A percentile compares a stretch with the other conserved stretches of the same genome.
phyloP scores from a whole-genome alignment of 2,329 filamentous ascomycete genomes.

The Trichoderma atroviride region DNA sequence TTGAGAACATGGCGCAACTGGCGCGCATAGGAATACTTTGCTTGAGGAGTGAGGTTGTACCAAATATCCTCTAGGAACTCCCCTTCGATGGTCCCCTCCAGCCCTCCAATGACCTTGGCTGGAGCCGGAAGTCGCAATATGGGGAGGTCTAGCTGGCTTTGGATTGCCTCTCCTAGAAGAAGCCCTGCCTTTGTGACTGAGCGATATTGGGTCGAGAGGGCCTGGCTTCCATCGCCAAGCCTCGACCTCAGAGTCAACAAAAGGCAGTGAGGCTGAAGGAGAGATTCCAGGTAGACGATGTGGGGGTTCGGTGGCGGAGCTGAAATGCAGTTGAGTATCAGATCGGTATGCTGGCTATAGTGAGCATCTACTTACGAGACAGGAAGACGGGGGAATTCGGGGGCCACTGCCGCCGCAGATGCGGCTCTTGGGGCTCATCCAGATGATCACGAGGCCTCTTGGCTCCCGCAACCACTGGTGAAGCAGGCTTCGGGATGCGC shows the following conservation, averaged over 20 bases:
- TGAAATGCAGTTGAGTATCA: conserved; percentile 15
- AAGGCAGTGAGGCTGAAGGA: conserved; percentile 28
- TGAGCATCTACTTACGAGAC: background rate
- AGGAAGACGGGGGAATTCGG: background rate
- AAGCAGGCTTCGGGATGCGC: background rate
- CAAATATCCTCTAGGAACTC: conserved; percentile 38
- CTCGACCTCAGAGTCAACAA: conserved; percentile 25
- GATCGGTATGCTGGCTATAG: background rate
- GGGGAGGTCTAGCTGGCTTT: conserved; percentile 24
- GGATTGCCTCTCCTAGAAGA: conserved; percentile 26
- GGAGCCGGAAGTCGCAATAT: conserved; percentile 28
- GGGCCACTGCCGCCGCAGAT: background rate
- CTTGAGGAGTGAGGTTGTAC: conserved; percentile 29
- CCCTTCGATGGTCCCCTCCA: conserved; percentile 30
- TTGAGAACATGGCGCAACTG: conserved; percentile 36
- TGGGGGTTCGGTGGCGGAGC: conserved; percentile 24
- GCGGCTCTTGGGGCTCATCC: background rate
- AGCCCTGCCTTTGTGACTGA: conserved; percentile 28
- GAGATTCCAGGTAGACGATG: conserved; percentile 26
- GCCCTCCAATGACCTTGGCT: background rate
- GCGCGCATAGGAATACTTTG: conserved; percentile 33
- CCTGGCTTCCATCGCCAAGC: background rate
- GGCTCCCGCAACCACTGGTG: background rate
- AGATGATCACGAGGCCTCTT: conserved; percentile 13
- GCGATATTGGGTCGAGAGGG: conserved; percentile 6